Evolutionary conservation across 768 basidiomycete genomes (phyloP).

Genomic region (Termitomyces sp.): DNA sequence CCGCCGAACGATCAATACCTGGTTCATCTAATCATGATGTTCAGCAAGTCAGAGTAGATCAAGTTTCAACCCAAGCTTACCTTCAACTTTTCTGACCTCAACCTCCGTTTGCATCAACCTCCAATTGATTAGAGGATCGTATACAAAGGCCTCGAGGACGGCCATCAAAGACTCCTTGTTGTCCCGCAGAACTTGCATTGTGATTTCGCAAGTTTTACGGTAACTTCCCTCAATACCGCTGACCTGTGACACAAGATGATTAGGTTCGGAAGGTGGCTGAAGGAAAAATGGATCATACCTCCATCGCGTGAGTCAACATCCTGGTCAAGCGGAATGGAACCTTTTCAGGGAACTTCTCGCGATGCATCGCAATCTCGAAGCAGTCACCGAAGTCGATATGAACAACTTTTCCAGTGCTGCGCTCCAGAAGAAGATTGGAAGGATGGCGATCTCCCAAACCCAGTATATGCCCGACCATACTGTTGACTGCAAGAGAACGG

Average conservation of each 20-base stretch:
- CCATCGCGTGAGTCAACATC: conserved; percentile 99
- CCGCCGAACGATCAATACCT: conserved; percentile 54
- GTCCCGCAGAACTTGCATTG: conserved; percentile 94
- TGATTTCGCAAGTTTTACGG: conserved; percentile 91
- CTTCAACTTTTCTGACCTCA: conserved; percentile 67
- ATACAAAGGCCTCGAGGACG: conserved; percentile 97
- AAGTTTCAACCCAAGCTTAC: conserved; percentile 30
- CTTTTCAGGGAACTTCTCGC: conserved; percentile 98
- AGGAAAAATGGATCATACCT: conserved; percentile 47
- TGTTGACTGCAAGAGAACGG: conserved; percentile 91
- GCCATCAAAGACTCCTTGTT: conserved; percentile 99
- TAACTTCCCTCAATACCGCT: conserved; percentile 98
- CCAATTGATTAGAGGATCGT: conserved; percentile 98
- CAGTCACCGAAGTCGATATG: conserved; percentile 99
- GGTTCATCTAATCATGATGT: conserved; percentile 32
- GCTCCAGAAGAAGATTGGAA: conserved; percentile 89
- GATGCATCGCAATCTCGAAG: conserved; percentile 96
- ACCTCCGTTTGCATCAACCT: conserved; percentile 84
- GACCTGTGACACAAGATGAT: conserved; percentile 47
- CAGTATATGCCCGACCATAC: conserved; percentile 98
- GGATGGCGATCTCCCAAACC: conserved; percentile 98
- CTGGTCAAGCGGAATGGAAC: conserved; percentile 97
- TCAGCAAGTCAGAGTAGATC: neutral
- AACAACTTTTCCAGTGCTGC: conserved; percentile 90
- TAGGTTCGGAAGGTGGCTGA: neutral